Evolutionary conservation across 116 monocot species (phyloP), one percentile per base, ranked within the genome.

Genomic region (Trichopus zeylanicus): DNA sequence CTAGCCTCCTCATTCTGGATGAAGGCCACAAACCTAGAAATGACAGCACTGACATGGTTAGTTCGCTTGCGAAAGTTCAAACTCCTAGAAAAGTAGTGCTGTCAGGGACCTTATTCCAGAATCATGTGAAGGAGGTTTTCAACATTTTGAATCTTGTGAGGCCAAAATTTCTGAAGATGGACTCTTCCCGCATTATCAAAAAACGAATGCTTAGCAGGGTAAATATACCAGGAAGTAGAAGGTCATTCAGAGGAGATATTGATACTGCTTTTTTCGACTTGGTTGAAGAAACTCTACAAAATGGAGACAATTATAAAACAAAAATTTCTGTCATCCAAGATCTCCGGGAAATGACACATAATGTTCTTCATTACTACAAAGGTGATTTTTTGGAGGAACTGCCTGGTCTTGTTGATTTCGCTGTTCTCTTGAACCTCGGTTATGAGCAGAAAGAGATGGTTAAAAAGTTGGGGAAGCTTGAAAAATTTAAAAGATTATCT

Each of bases 21-120:
- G 95, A 95, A 76, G 95, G 95, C 1, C 90, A 95, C 61, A 93
- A 79, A 7, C 82, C 89, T 23, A 73, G 93, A 46, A 93, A 85
- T 71, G 80, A 82, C 62, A 65, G 78, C 39, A 97, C 97, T 0
- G 63, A 87, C 48, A 62, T 97, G 10, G 70, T 90, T 18, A 60
- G 47, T 16, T 79, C 97, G 16, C 78, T 97, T 31, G 62, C 73
- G 6, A 84, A 77, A 57, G 73, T 97, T 23, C 55, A 81, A 51
- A 97, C 97, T 2, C 78, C 70, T 61, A 59, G 87, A 6, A 97
- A 90, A 64, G 97, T 97, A 6, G 84, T 97, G 2, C 97, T 97
- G 18, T 97, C 97, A 19, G 91, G 95, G 5, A 97, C 95, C 6
- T 61, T 97, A 15, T 97, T 79, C 31, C 91, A 97, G 30, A 97